Conservation (phyloP, 139 green algal genomes). For the Volvox africanus region DNA sequence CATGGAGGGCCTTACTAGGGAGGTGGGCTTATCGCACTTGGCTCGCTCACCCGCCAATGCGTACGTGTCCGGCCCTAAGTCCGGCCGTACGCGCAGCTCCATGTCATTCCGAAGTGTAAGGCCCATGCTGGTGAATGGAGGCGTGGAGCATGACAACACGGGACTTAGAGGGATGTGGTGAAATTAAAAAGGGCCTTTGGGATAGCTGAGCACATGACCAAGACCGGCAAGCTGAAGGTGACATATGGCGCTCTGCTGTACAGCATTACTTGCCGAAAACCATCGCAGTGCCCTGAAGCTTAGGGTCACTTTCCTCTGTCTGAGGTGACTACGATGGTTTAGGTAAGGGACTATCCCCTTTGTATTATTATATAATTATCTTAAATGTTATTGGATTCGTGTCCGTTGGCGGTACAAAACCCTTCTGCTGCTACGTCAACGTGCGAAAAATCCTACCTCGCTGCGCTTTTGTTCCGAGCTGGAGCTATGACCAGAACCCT, state of each 20-base stretch:
- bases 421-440: no score
- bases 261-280: no score
- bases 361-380: no score
- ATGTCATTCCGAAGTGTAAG: conserved; percentile 34
- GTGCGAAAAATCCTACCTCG: conserved; percentile 7
- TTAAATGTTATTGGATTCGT: no score
- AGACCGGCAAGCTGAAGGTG: neutral
- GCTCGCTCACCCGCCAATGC: conserved; percentile 14
- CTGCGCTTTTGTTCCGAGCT: conserved; percentile 26
- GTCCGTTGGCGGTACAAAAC: no score
- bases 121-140: conserved; percentile 18
- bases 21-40: neutral
- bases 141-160: neutral
- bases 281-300: no score
- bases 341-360: no score
- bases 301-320: no score
- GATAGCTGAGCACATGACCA: no score
- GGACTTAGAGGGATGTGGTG: neutral
- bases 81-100: conserved; percentile 10
- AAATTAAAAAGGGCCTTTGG: neutral
- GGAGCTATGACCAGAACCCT: conserved; percentile 17
- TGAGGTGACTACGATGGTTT: no score
- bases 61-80: conserved; percentile 41
- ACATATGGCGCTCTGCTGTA: neutral
- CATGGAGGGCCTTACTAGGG: neutral